A percentile compares a stretch with the other conserved stretches of the same genome.
Evolutionary conservation across 2,329 filamentous ascomycete genomes (phyloP).

Genomic region (Paecilomyces dactylethromorphus): DNA sequence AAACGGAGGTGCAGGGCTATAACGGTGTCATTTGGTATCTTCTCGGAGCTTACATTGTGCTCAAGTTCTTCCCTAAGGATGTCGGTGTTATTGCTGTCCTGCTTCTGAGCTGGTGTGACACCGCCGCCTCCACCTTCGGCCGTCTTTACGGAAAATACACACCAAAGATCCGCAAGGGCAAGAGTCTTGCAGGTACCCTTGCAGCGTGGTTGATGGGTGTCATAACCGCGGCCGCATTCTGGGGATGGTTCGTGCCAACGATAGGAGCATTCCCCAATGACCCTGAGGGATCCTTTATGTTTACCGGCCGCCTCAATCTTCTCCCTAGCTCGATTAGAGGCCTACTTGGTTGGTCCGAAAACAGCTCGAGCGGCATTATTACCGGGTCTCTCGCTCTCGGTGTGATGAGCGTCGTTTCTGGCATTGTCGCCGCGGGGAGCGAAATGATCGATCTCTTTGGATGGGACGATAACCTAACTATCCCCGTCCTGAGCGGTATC

Average conservation of each 20-base stretch:
- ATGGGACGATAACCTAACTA: conserved; percentile 96
- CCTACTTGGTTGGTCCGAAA: conserved; percentile 54
- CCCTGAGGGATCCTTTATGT: conserved; percentile 68
- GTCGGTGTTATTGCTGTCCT: conserved; percentile 83
- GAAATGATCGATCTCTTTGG: conserved; percentile 88
- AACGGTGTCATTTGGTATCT: conserved; percentile 98
- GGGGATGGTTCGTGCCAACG: conserved; percentile 72
- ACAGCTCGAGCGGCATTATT: conserved; percentile 50
- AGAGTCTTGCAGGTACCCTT: conserved; percentile 82
- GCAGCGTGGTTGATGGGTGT: conserved; percentile 80
- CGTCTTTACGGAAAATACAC: conserved; percentile 86
- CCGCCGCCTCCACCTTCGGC: conserved; percentile 90
- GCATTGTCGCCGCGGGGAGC: conserved; percentile 80
- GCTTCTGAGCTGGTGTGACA: conserved; percentile 95
- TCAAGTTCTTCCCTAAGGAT: conserved; percentile 88
- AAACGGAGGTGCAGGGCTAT: conserved; percentile 88
- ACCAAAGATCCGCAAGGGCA: conserved; percentile 73
- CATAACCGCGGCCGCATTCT: conserved; percentile 77
- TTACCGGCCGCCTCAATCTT: conserved; percentile 62
- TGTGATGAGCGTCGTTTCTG: conserved; percentile 77
- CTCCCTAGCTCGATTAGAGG: conserved; percentile 57
- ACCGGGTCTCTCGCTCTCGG: conserved; percentile 67
- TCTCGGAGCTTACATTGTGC: conserved; percentile 77
- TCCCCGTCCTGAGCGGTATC: conserved; percentile 81
- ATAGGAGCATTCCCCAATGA: conserved; percentile 63